Evolutionary conservation across 495 filamentous ascomycete genomes (phyloP).

Genomic region (Daldinia concentrica): DNA sequence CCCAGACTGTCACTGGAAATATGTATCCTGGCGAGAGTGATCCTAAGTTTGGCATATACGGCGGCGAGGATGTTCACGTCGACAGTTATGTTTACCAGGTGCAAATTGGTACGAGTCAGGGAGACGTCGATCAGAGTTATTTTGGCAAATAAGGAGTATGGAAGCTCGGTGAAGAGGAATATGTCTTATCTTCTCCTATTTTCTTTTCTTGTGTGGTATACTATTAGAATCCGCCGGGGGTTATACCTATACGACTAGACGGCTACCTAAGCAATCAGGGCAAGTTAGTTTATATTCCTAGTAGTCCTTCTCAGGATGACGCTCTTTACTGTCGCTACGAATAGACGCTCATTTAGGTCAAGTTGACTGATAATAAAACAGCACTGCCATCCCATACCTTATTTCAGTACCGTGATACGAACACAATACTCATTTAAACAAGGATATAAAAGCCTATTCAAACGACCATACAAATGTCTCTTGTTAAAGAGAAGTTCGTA

Average conservation of each 20-base stretch:
- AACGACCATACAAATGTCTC: not conserved
- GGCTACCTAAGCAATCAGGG: not conserved
- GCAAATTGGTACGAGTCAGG: constrained; percentile 32
- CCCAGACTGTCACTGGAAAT: constrained; percentile 29
- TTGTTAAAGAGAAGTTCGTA: not conserved
- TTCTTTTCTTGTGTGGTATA: too few species aligned
- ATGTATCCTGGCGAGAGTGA: constrained; percentile 29
- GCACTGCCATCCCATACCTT: not conserved
- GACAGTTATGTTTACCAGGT: constrained; percentile 37
- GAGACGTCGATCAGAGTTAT: constrained; percentile 30
- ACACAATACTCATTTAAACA: not conserved
- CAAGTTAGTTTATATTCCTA: not conserved
- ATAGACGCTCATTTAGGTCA: not conserved
- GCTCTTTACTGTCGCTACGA: not conserved
- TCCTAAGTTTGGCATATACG: constrained; percentile 37
- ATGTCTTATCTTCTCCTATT: not conserved
- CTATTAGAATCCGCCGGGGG: too few species aligned
- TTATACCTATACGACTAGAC: too few species aligned
- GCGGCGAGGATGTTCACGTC: constrained; percentile 22
- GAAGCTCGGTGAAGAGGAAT: not conserved
- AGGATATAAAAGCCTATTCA: not conserved
- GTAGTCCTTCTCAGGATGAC: not conserved
- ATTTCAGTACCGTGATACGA: not conserved
- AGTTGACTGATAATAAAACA: not conserved
- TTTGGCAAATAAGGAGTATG: constrained; percentile 20